Percentiles rank a stretch among this genome's conserved stretches.
These are phyloP conservation scores for Aspergillus intermedius DNA, from an alignment of 2,329 filamentous ascomycete genomes.

Conservation along the genomic window DNA sequence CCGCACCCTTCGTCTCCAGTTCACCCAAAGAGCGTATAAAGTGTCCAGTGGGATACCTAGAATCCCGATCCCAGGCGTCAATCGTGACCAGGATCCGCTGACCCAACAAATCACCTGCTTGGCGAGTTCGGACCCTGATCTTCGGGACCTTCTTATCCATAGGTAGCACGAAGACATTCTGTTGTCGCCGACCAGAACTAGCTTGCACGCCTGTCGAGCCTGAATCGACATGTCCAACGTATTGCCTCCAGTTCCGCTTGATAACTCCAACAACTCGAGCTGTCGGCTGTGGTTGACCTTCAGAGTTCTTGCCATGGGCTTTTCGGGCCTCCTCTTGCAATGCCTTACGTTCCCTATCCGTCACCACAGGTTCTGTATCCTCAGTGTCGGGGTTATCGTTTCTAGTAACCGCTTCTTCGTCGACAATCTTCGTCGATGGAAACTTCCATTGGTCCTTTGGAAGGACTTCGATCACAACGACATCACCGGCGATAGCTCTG, in stretches of 20 bases:
- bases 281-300: conserved; percentile 79
- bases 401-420: conserved; percentile 84
- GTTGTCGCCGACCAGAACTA: conserved; percentile 74
- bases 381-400: conserved; percentile 91
- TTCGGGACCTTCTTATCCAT: conserved; percentile 99
- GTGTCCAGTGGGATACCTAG: conserved; percentile 85
- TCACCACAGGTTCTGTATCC: conserved; percentile 67
- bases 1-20: conserved; percentile 92
- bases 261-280: conserved; percentile 86
- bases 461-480: conserved; percentile 87
- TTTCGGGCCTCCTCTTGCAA: conserved; percentile 87
- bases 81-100: conserved; percentile 91
- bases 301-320: conserved; percentile 67
- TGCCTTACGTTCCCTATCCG: conserved; percentile 76
- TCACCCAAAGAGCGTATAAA: conserved; percentile 90
- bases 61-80: conserved; percentile 91
- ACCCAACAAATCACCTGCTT: conserved; percentile 79
- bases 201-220: conserved; percentile 69
- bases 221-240: conserved; percentile 89
- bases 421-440: conserved; percentile 89
- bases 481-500: conserved; percentile 80
- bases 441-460: conserved; percentile 96
- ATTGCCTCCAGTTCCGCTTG: conserved; percentile 96
- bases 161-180: conserved; percentile 88
- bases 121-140: conserved; percentile 84